These are phyloP conservation scores for Kwoniella shandongensis DNA, from an alignment of 768 basidiomycete genomes.

Conservation along the genomic window DNA sequence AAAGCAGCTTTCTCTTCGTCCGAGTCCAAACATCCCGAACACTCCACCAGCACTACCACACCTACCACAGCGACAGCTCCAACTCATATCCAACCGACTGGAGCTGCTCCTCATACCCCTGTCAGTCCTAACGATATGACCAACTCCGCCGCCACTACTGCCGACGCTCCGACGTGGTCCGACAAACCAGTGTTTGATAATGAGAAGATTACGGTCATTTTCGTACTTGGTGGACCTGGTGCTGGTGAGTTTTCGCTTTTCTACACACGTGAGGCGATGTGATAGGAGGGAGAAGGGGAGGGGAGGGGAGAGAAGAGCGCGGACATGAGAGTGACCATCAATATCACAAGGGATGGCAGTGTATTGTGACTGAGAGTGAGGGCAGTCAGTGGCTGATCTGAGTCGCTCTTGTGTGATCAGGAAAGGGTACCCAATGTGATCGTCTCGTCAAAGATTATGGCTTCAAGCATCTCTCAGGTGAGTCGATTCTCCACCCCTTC, in stretches of 20 bases:
- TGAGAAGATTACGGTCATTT: constrained; percentile 78
- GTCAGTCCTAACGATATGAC: too few species aligned
- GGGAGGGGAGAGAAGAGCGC: too few species aligned
- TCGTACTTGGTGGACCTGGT: constrained; percentile 94
- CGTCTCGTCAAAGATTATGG: constrained; percentile 77
- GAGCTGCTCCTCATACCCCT: too few species aligned
- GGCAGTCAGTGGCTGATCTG: too few species aligned
- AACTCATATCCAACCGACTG: background rate
- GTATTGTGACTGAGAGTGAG: too few species aligned
- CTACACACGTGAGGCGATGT: too few species aligned
- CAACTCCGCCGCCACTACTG: constrained; percentile 2
- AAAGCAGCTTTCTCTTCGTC: constrained; percentile 30
- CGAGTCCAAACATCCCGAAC: background rate
- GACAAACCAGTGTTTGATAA: constrained; percentile 63
- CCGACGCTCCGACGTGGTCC: constrained; percentile 11
- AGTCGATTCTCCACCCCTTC: too few species aligned
- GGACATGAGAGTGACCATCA: too few species aligned
- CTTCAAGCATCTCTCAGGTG: constrained; percentile 92
- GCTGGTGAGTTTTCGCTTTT: constrained; percentile 68
- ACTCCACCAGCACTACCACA: background rate
- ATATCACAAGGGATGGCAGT: too few species aligned
- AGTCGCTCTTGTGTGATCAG: constrained; percentile 59
- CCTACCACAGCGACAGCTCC: constrained; percentile 1
- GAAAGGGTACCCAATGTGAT: constrained; percentile 93
- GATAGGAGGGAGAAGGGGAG: too few species aligned